These are phyloP conservation scores for Cyclotella kingstonii DNA, from an alignment of 108 stramenopile species.

Conservation along the genomic window DNA sequence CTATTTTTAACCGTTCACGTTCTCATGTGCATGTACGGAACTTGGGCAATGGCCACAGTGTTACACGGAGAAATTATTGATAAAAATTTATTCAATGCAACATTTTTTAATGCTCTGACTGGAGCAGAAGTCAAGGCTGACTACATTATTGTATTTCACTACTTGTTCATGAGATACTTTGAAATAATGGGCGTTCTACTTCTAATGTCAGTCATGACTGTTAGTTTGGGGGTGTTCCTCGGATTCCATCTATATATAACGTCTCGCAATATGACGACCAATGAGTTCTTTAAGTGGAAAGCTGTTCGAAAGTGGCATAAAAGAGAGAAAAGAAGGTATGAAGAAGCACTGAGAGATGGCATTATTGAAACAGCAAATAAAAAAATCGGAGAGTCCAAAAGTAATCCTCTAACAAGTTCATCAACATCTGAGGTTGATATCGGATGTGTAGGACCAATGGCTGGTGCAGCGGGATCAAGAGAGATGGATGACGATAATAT, in stretches of 20 bases:
- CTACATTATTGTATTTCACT: conserved; percentile 55
- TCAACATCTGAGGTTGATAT: conserved; percentile 53
- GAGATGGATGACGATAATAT: conserved; percentile 26
- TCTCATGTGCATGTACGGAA: conserved; percentile 78
- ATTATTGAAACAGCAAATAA: conserved; percentile 1
- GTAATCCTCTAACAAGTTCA: background rate
- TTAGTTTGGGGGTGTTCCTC: conserved; percentile 23
- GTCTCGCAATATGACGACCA: conserved; percentile 71
- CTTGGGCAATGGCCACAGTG: conserved; percentile 27
- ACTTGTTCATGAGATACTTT: conserved; percentile 49
- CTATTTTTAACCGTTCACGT: conserved; percentile 77
- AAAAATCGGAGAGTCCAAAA: background rate
- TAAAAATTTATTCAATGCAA: conserved; percentile 58
- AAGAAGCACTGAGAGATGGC: conserved; percentile 54
- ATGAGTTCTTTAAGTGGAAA: conserved; percentile 85
- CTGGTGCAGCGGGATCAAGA: conserved; percentile 1
- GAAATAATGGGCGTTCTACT: conserved; percentile 27
- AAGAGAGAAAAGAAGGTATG: conserved; percentile 48
- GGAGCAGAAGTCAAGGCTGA: conserved; percentile 60
- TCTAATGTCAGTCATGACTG: conserved; percentile 25
- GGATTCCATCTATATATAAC: conserved; percentile 33
- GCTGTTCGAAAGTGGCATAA: conserved; percentile 69
- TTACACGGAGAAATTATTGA: conserved; percentile 45
- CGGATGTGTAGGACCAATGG: conserved; percentile 51
- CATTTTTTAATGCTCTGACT: conserved; percentile 67